Percentiles rank a stretch among this genome's conserved stretches.
These are phyloP conservation scores for Suillus discolor DNA, from an alignment of 768 basidiomycete species.

Conservation along the genomic window DNA sequence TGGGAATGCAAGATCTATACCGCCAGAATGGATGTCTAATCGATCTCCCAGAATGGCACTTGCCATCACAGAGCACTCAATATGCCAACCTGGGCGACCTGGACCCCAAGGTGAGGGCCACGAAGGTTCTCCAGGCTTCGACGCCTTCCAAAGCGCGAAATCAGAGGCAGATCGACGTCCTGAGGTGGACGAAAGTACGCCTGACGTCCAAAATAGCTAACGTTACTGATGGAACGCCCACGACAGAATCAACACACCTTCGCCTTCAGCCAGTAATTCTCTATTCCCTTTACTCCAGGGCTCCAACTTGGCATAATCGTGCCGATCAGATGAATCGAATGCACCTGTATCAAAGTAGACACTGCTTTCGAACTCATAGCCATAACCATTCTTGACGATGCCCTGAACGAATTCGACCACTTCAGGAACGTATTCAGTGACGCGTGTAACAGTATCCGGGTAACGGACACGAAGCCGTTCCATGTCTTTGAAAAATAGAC, in stretches of 20 bases:
- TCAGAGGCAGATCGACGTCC: conserved; percentile 85
- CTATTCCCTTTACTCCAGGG: conserved; percentile 96
- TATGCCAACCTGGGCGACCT: conserved; percentile 99
- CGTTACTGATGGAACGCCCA: not conserved
- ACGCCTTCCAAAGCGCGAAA: conserved; percentile 98
- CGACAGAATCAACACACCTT: conserved; percentile 55
- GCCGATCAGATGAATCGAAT: conserved; percentile 76
- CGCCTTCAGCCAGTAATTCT: conserved; percentile 87
- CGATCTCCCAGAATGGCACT: conserved; percentile 84
- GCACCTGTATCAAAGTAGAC: conserved; percentile 89
- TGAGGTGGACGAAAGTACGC: conserved; percentile 55
- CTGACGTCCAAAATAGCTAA: conserved; percentile 32
- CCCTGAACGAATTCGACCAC: conserved; percentile 86
- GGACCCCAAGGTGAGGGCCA: conserved; percentile 97
- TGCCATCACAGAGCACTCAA: conserved; percentile 99
- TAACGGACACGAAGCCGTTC: conserved; percentile 79
- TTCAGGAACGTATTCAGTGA: conserved; percentile 96
- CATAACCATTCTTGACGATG: conserved; percentile 84
- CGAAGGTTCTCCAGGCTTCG: conserved; percentile 93
- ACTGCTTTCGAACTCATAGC: conserved; percentile 73
- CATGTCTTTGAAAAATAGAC: conserved; percentile 92
- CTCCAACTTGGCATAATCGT: conserved; percentile 92
- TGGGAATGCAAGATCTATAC: conserved; percentile 96
- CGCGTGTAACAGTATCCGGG: conserved; percentile 90
- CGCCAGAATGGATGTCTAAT: conserved; percentile 98